Evolutionary conservation across 805 yeast genomes (phyloP).

Genomic region (Kluyveromyces siamensis): DNA sequence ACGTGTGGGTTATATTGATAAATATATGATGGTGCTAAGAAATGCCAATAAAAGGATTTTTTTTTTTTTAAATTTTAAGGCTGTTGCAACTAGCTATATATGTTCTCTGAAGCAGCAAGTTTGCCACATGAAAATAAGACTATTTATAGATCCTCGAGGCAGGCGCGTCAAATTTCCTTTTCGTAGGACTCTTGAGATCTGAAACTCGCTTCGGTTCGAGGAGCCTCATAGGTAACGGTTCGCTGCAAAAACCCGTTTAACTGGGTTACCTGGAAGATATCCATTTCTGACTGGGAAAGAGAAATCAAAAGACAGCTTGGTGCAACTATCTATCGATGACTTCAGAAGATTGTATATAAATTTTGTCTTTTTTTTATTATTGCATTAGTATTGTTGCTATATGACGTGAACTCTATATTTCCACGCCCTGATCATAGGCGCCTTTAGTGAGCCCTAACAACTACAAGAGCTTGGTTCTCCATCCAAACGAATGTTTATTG

Average conservation of each 20-base stretch:
- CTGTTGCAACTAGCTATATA: no score
- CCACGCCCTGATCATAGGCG: not conserved
- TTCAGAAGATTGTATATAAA: not conserved
- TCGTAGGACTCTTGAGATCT: no score
- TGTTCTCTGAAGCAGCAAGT: no score
- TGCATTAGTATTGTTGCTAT: not conserved
- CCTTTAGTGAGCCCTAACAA: slow-evolving; percentile 35
- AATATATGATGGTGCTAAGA: no score
- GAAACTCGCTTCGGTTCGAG: no score
- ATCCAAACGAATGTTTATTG: slow-evolving; percentile 89
- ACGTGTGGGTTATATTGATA: no score
- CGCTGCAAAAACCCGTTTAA: not conserved
- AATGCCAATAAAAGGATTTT: no score
- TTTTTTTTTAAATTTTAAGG: no score
- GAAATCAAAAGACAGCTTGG: not conserved
- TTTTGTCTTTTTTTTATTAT: not conserved
- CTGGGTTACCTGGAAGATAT: not conserved
- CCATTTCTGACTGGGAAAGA: not conserved
- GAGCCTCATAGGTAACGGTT: not conserved
- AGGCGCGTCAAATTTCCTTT: no score
- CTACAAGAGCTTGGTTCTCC: slow-evolving; percentile 69
- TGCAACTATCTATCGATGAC: not conserved
- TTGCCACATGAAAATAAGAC: no score
- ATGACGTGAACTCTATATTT: not conserved
- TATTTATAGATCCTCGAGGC: no score